Conservation (phyloP, 768 basidiomycete species). For the Atractiella rhizophila region DNA sequence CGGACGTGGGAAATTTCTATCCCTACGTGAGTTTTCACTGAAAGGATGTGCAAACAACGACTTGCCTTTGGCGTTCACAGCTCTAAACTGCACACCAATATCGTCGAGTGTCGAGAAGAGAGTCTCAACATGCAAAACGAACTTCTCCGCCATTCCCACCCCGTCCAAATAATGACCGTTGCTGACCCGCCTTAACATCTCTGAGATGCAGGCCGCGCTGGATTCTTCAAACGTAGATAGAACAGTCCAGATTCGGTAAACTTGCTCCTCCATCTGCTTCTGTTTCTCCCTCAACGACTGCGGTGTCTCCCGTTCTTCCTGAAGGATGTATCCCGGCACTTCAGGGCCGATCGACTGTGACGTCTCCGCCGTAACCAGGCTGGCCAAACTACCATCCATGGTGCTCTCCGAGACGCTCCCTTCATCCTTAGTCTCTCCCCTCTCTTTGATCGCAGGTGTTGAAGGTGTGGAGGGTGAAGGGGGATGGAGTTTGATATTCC, state of each 20-base stretch:
- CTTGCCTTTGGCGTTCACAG: slow-evolving; percentile 60
- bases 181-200: slow-evolving; percentile 94
- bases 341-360: not conserved
- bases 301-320: slow-evolving; percentile 51
- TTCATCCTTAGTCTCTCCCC: not conserved
- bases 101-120: slow-evolving; percentile 93
- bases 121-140: slow-evolving; percentile 92
- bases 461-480: slow-evolving; percentile 1
- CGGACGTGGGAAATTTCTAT: slow-evolving; percentile 71
- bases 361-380: not conserved
- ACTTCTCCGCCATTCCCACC: slow-evolving; percentile 93
- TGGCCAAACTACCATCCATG: not conserved
- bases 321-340: not conserved
- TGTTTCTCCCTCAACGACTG: slow-evolving; percentile 66
- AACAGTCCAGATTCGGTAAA: slow-evolving; percentile 97
- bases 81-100: slow-evolving; percentile 62
- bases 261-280: slow-evolving; percentile 80
- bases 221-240: slow-evolving; percentile 95
- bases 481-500: slow-evolving; percentile 63
- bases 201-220: slow-evolving; percentile 95
- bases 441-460: not conserved
- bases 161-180: slow-evolving; percentile 87
- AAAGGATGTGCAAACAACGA: slow-evolving; percentile 3
- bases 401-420: not conserved
- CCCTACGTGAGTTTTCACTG: not conserved